Evolutionary conservation across 2,329 filamentous ascomycete species (phyloP).

Genomic region (Ophiostoma sp.): DNA sequence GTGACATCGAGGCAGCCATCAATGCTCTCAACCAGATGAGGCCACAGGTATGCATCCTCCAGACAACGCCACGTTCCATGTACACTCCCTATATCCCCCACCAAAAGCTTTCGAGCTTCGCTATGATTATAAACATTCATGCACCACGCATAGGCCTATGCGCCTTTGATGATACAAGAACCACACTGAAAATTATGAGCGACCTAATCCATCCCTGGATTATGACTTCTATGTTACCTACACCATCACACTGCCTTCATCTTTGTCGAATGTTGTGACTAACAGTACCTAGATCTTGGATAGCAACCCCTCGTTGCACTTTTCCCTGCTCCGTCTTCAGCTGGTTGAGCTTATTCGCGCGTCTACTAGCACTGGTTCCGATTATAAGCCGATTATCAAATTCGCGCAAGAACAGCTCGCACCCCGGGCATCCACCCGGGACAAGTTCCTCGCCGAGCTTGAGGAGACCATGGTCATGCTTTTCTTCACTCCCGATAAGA

Average conservation of each 20-base stretch:
- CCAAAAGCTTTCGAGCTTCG: conserved; percentile 34
- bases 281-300: conserved; percentile 70
- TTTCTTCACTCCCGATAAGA: conserved; percentile 75
- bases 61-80: neutral
- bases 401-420: conserved; percentile 87
- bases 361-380: conserved; percentile 63
- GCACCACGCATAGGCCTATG: conserved; percentile 97
- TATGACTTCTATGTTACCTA: conserved; percentile 2
- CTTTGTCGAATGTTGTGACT: conserved; percentile 28
- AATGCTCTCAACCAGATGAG: conserved; percentile 83
- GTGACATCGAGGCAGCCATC: conserved; percentile 80
- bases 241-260: neutral
- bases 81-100: neutral
- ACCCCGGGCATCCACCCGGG: conserved; percentile 75
- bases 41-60: conserved; percentile 66
- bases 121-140: conserved; percentile 99
- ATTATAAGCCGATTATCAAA: conserved; percentile 72
- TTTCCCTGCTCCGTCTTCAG: conserved; percentile 82
- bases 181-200: conserved; percentile 65
- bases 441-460: conserved; percentile 76
- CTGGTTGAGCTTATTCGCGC: conserved; percentile 86
- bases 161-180: conserved; percentile 85
- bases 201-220: conserved; percentile 21
- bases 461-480: conserved; percentile 91
- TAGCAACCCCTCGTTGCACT: conserved; percentile 74